phyloP scores from a whole-genome alignment of 2,329 filamentous ascomycete genomes.

The Aspergillus melleus region DNA sequence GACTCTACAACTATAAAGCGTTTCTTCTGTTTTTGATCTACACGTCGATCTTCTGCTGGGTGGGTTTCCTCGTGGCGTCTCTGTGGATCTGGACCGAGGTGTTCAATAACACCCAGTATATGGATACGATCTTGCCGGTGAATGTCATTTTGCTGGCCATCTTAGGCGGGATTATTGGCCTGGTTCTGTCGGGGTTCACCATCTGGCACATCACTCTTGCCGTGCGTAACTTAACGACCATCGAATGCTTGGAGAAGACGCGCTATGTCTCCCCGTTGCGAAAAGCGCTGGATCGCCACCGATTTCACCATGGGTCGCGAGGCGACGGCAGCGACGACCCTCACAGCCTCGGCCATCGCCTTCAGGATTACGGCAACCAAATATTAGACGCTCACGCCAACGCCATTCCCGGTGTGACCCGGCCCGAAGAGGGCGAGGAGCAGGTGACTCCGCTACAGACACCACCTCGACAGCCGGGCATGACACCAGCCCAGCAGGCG shows the following conservation, averaged over 20 bases:
- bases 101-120: conserved; percentile 66
- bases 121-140: conserved; percentile 77
- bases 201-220: conserved; percentile 87
- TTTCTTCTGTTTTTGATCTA: conserved; percentile 93
- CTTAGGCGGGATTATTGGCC: conserved; percentile 82
- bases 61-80: conserved; percentile 73
- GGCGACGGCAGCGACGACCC: conserved; percentile 27
- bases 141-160: conserved; percentile 89
- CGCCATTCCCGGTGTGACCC: conserved; percentile 73
- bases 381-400: conserved; percentile 81
- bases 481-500: conserved; percentile 48
- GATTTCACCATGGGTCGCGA: conserved; percentile 52
- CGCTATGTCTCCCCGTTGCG: conserved; percentile 82
- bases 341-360: conserved; percentile 40
- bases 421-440: conserved; percentile 77
- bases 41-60: conserved; percentile 80
- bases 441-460: conserved; percentile 39
- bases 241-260: conserved; percentile 94
- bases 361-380: conserved; percentile 68
- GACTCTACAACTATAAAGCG: conserved; percentile 90
- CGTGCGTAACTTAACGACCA: conserved; percentile 80
- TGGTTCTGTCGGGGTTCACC: conserved; percentile 88
- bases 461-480: conserved; percentile 8
- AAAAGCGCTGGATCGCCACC: conserved; percentile 66
- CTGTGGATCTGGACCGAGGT: conserved; percentile 86